These are phyloP conservation scores for Globisporangium sylvaticum DNA, from an alignment of 352 stramenopile species.

Conservation along the genomic window DNA sequence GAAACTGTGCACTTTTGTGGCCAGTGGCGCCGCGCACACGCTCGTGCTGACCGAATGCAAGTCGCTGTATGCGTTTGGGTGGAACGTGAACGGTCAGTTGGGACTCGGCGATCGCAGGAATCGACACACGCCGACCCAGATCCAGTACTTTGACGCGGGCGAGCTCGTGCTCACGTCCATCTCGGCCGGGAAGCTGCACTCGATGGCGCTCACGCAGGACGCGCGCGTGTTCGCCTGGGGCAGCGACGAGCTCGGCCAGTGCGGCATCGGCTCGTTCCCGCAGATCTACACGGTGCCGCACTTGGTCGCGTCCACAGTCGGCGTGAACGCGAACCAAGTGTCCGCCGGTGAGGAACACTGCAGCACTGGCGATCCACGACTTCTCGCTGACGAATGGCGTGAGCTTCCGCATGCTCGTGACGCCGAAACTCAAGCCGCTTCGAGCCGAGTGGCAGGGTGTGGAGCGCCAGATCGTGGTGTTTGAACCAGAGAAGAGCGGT, in stretches of 20 bases:
- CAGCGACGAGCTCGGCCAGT: slow-evolving; percentile 72
- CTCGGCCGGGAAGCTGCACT: slow-evolving; percentile 51
- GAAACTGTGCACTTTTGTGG: slow-evolving; percentile 40
- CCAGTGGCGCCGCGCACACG: slow-evolving; percentile 60
- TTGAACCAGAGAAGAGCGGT: background rate
- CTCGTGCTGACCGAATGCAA: slow-evolving; percentile 36
- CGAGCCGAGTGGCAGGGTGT: background rate
- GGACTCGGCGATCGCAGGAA: slow-evolving; percentile 57
- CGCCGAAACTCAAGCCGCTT: background rate
- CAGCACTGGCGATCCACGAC: background rate
- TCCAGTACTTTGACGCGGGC: slow-evolving; percentile 56
- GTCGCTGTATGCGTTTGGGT: slow-evolving; percentile 50
- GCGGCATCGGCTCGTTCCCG: slow-evolving; percentile 55
- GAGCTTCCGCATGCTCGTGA: background rate
- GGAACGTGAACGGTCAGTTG: slow-evolving; percentile 56
- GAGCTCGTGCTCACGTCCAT: slow-evolving; percentile 33
- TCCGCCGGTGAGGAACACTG: slow-evolving; percentile 37
- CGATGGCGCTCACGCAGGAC: slow-evolving; percentile 42
- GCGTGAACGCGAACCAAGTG: slow-evolving; percentile 50
- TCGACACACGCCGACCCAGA: slow-evolving; percentile 27
- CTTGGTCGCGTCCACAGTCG: slow-evolving; percentile 55
- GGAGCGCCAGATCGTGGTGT: background rate
- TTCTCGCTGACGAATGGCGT: background rate
- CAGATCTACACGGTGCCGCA: slow-evolving; percentile 77
- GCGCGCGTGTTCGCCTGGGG: slow-evolving; percentile 64